Evolutionary conservation across 2,329 filamentous ascomycete species (phyloP).

Genomic region (Chaetomiaceae sp.): DNA sequence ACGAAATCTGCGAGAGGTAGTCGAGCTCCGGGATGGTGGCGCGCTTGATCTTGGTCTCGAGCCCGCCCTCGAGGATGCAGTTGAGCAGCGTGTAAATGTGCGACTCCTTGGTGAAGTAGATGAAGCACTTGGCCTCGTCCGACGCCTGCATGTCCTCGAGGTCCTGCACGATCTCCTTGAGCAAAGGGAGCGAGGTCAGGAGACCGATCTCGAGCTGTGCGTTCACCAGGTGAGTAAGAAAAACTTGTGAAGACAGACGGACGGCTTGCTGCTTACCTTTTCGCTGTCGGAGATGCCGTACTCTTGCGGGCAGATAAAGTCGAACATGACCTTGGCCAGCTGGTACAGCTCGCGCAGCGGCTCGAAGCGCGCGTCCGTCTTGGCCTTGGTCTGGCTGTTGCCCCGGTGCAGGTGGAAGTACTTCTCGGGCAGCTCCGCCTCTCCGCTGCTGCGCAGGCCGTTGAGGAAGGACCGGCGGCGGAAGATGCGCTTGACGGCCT

Average conservation of each 20-base stretch:
- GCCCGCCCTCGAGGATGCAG: conserved; percentile 93
- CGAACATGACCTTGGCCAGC: conserved; percentile 89
- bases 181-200: conserved; percentile 82
- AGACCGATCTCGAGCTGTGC: conserved; percentile 85
- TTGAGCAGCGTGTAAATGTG: conserved; percentile 98
- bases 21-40: conserved; percentile 95
- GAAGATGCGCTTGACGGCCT: conserved; percentile 49
- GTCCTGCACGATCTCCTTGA: conserved; percentile 96
- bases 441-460: conserved; percentile 42
- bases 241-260: background rate
- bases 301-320: conserved; percentile 97
- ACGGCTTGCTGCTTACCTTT: conserved; percentile 54
- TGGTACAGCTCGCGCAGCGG: conserved; percentile 91
- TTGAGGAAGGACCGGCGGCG: conserved; percentile 57
- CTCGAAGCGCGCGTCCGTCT: conserved; percentile 77
- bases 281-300: conserved; percentile 94
- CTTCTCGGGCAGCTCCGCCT: conserved; percentile 57
- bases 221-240: conserved; percentile 17
- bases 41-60: conserved; percentile 93
- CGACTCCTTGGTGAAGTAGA: conserved; percentile 99
- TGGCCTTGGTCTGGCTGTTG: conserved; percentile 66
- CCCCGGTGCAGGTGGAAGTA: conserved; percentile 92
- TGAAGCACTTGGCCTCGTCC: conserved; percentile 88
- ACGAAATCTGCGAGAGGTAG: conserved; percentile 95
- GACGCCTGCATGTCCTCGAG: conserved; percentile 96